Evolutionary conservation across 2,329 filamentous ascomycete genomes (phyloP), one percentile per base, ranked within the genome.

Genomic region (Truncatella angustata): DNA sequence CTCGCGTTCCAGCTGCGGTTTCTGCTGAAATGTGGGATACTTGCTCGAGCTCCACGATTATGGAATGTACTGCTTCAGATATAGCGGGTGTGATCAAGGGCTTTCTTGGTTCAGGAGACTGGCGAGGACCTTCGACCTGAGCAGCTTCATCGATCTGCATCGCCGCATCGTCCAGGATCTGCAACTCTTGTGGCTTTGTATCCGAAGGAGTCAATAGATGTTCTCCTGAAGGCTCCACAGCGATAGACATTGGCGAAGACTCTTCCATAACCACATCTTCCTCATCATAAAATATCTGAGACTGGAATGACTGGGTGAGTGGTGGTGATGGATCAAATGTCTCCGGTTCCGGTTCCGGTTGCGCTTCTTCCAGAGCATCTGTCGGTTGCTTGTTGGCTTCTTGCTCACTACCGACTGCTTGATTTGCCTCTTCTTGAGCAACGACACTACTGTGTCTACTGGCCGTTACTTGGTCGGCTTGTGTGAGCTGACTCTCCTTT

Each of bases 271-370:
- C 28, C 16, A 46, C 32, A n/a, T 56, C 58, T 4, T 5, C 30
- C 23, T 35, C 26, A 14, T 54, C 42, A 42, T 47, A 51, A 23
- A 40, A 24, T 14, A 37, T 24, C 7, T 44, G 55, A n/a, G 58
- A 54, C 45, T 21, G 54, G 37, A 60, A 59, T 28, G 59, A 59
- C 23, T 60, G 61, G 14, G 60, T 62, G 23, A 56, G 39, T n/a
- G 61, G 59, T 34, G 63, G 60, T 24, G 63, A 64, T 11, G 59
- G 58, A 11, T n/a, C n/a, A n/a, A 57, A 56, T 6, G 10, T 7
- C 10, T 24, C 40, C 20, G 28, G 24, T 5, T 14, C 18, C 9
- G 40, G 5, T 24, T 44, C 39, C 24, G 23, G 4, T 18, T 39
- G 10, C n/a, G 21, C 35, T 39, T 39, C 21, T 39, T n/a, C n/a